Evolutionary conservation across 169 alveolate genomes (phyloP), one percentile per base, ranked within the genome.

Genomic region (Babesia caballi): DNA sequence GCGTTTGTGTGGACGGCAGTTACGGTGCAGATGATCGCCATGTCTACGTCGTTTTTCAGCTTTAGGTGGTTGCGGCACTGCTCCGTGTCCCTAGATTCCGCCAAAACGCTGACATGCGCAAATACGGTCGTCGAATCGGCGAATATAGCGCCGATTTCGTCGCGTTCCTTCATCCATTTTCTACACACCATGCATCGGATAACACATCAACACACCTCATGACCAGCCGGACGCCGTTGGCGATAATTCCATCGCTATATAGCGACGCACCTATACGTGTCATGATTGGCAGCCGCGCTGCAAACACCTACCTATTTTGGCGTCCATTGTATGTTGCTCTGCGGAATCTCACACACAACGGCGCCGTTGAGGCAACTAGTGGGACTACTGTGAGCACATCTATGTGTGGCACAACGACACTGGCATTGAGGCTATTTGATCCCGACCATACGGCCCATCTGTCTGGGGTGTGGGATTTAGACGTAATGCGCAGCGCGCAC

Each of bases 31-130:
- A 78, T 78, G 2, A 78, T 27, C 5, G 87, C 87, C 82, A 78
- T 32, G 54, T 78, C 87, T 0, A 78, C 82, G 35, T 78, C 33
- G 23, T 30, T 21, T 21, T 30, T 47, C 54, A 78, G 44, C 21
- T 74, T 74, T 41, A 78, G 50, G n/a, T 33, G n/a, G 52, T 68
- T 66, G 15, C 87, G 54, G 38, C 87, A 78, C 47, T 78, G 87
- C 17, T 42, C 58, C 12, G 78, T 78, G 33, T 78, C 54, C 52
- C 54, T 78, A 3, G 83, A 35, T 33, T 52, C 69, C 12, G 47
- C 32, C 38, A 78, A 49, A 4, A 50, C 71, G 19, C 40, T 63
- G 56, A 78, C 49, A 42, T 59, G 50, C 21, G 87, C 87, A 54
- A 78, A 78, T 19, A 32, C 75, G 25, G 87, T 78, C 30, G 87